phyloP scores from a whole-genome alignment of 768 basidiomycete genomes.

The Cantharellus cinnabarinus region DNA sequence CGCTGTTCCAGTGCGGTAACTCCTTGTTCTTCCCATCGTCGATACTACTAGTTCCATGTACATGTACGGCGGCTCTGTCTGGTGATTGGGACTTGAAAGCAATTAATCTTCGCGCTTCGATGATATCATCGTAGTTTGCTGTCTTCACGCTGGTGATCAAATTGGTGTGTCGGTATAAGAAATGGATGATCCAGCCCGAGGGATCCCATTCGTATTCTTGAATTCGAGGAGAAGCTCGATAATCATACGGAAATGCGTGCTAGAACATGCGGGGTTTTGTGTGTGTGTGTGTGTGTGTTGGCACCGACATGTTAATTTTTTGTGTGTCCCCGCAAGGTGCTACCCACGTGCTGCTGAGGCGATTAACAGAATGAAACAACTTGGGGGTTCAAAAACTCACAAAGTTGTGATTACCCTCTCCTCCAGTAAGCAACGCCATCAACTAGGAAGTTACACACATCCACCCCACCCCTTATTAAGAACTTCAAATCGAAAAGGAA shows the following conservation, averaged over 20 bases:
- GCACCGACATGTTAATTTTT: background rate
- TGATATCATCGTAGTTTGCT: background rate
- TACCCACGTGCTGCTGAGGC: background rate
- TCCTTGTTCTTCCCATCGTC: background rate
- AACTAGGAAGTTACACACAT: background rate
- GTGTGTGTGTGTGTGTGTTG: background rate
- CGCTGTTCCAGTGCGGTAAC: background rate
- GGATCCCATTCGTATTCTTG: conserved; percentile 3
- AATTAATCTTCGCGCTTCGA: background rate
- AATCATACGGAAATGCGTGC: conserved; percentile 7
- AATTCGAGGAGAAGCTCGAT: background rate
- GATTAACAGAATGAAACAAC: background rate
- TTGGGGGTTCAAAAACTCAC: background rate
- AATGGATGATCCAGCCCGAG: conserved; percentile 5
- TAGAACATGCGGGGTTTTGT: background rate
- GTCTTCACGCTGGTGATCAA: background rate
- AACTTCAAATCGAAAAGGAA: too few species aligned
- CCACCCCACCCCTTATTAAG: too few species aligned
- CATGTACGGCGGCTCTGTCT: background rate
- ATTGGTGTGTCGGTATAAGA: background rate
- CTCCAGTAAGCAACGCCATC: conserved; percentile 1
- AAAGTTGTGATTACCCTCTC: conserved; percentile 7
- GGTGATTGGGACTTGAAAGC: background rate
- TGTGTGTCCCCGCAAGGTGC: background rate
- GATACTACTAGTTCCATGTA: background rate